Base-by-base conservation (phyloP, 2,329 filamentous ascomycete genomes). In the Fusarium sp. region DNA sequence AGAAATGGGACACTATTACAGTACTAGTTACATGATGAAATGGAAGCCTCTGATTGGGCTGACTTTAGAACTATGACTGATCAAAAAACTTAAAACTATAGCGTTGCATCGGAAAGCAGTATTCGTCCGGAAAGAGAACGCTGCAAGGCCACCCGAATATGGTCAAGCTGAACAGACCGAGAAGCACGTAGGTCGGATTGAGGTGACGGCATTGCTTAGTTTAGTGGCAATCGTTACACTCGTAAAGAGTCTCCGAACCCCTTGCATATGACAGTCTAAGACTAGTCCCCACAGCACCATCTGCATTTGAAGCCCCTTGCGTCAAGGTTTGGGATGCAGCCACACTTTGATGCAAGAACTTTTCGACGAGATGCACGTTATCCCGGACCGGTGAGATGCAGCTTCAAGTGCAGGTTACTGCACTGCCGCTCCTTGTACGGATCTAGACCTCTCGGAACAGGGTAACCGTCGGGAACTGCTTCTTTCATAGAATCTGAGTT, bases 371-470 rank as follows among this genome's bases (percentile, higher is more conserved):
- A 67, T 45, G 47, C 43, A 69, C 13, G 66, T 44, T 47, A 53
- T 61, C 62, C 57, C 39, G 44, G 36, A 46, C 62, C 66, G 50
- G 57, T 67, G 53, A 70, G 57, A 70, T 67, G 47, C 50, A 61
- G 50, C 45, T 45, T 17, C 54, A 65, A 33, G 43, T 54, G 57
- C 40, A 49, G 53, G 43, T 57, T 36, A 45, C 57, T 24, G 34
- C 65, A 43, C 28, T 31, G 13, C 28, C 28, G 28, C 28, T 43
- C 60, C 51, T 57, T 45, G 39, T 22, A 34, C 46, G 33, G 31
- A 57, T 45, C 28, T 54, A 8, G 51, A 26, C 57, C 51, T 51
- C 46, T 47, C 28, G 24, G 24, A 45, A 28, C 22, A 67, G n/a
- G 50, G n/a, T 43, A 63, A 43, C 31, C 26, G 50, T 47, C 36